These are phyloP conservation scores for Pseudocercospora fuligena DNA, from an alignment of 2,329 filamentous ascomycete genomes.

Conservation along the genomic window DNA sequence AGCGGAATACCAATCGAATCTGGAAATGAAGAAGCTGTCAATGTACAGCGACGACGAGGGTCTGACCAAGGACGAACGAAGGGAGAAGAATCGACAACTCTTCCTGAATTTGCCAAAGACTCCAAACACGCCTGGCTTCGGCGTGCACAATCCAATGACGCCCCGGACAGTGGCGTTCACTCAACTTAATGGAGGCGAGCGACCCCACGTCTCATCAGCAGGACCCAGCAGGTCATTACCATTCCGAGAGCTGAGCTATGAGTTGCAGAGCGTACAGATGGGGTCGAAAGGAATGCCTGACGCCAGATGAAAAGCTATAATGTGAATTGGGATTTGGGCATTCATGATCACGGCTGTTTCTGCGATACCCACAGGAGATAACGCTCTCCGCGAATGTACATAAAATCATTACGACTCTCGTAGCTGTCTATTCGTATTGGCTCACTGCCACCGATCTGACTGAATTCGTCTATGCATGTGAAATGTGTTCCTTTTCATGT, in stretches of 20 bases:
- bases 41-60: constrained; percentile 48
- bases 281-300: constrained; percentile 22
- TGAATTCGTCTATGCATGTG: not conserved
- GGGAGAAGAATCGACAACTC: constrained; percentile 60
- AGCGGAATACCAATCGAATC: constrained; percentile 33
- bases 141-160: constrained; percentile 54
- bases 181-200: constrained; percentile 51
- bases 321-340: not conserved
- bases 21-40: constrained; percentile 61
- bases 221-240: constrained; percentile 31
- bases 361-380: constrained; percentile 15
- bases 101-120: constrained; percentile 49
- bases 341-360: not conserved
- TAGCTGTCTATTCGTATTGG: constrained; percentile 10
- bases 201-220: constrained; percentile 9
- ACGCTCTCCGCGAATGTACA: constrained; percentile 1
- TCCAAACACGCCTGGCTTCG: constrained; percentile 49
- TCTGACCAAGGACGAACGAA: constrained; percentile 53
- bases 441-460: not conserved
- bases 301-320: constrained; percentile 24
- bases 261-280: not conserved
- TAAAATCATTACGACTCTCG: constrained; percentile 8
- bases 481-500: not conserved
- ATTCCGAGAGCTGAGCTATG: constrained; percentile 35
- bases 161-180: constrained; percentile 72